phyloP scores from a whole-genome alignment of 495 filamentous ascomycete species.

The Ascobolus immersus region DNA sequence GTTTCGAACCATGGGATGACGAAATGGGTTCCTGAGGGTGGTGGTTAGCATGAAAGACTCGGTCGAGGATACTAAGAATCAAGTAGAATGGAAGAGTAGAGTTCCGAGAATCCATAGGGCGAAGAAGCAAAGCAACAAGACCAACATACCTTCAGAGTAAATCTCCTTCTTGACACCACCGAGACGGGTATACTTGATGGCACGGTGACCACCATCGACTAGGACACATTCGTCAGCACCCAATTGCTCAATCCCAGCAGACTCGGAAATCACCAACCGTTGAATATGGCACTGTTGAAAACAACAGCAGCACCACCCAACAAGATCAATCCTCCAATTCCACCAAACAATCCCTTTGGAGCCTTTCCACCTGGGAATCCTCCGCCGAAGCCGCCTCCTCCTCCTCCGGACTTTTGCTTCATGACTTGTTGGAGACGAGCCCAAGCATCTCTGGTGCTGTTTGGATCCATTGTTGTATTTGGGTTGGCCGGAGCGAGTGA shows the following conservation, averaged over 20 bases:
- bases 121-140: background rate
- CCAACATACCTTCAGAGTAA: constrained; percentile 63
- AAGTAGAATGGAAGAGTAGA: background rate
- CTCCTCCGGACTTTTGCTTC: constrained; percentile 24
- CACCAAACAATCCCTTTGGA: constrained; percentile 22
- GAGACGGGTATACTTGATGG: constrained; percentile 90
- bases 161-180: constrained; percentile 92
- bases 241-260: too few species aligned
- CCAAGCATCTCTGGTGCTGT: constrained; percentile 37
- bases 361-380: constrained; percentile 15
- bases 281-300: constrained; percentile 76
- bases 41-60: background rate
- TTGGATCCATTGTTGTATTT: constrained; percentile 15
- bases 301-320: constrained; percentile 39
- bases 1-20: constrained; percentile 92
- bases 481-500: too few species aligned
- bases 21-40: constrained; percentile 55
- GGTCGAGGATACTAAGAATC: background rate
- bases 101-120: background rate
- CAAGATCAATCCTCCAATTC: constrained; percentile 28
- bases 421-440: constrained; percentile 36
- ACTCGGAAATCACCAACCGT: constrained; percentile 27
- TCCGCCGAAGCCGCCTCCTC: constrained; percentile 18
- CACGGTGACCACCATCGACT: constrained; percentile 97
- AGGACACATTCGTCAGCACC: too few species aligned